Base-by-base conservation (phyloP, 306 rosid species). In the Rosa rugosa region DNA sequence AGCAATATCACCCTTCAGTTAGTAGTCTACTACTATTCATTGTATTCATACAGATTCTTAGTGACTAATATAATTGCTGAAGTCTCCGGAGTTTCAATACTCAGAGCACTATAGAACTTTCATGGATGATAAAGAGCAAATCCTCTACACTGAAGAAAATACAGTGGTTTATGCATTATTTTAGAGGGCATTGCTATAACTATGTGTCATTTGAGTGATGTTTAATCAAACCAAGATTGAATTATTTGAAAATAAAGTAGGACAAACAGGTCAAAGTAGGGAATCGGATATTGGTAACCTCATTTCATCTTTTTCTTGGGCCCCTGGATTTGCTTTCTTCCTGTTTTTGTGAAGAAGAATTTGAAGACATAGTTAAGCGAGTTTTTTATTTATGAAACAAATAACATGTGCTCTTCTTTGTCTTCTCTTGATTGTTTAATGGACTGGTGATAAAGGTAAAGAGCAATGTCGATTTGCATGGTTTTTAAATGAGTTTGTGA, bases 181-280 rank as follows among this genome's bases (percentile, higher is more conserved):
- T n/a, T 13, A 59, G 38, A 64, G 75, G 73, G 51, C 51, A 47
- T 11, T 70, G 56, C 66, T 2, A 65, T n/a, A 80, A 76, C 70
- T 82, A 72, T 75, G 45, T 57, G 63, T 10, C 71, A 64, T 79
- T 71, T 65, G 86, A 85, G 76, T 84, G 81, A 47, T 71, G 41
- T 20, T 69, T 5, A 36, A 57, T 40, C 13, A 51, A 42, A 81
- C 70, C 63, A 72, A 70, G 62, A 13, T 66, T 80, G 83, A 81
- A 90, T 86, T 36, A 84, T 80, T 83, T 75, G 72, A 85, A 80
- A 80, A 62, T 54, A 65, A 62, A 77, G 82, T 59, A 44, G 77
- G 87, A 73, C 80, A 69, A n/a, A 50, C 47, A 38, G 57, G 85
- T 80, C 86, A 88, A 83, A 45, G 2, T 70, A 20, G 59, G 71